phyloP scores from a whole-genome alignment of 2,329 filamentous ascomycete species.

The Coleophoma eucalyptorum region DNA sequence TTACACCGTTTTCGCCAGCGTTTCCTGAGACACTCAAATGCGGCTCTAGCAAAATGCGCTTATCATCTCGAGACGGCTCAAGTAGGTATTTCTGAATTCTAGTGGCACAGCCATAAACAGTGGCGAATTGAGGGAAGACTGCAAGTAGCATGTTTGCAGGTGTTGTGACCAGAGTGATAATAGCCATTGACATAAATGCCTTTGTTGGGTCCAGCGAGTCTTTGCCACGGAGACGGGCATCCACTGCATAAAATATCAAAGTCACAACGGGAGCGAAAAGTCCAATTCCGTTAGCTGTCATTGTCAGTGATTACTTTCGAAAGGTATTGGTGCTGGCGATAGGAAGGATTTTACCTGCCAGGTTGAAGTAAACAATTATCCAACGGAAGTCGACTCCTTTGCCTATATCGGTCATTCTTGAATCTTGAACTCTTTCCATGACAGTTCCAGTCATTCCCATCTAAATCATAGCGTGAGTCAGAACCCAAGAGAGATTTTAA shows the following conservation, averaged over 20 bases:
- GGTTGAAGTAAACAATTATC: slow-evolving; percentile 33
- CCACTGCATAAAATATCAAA: slow-evolving; percentile 12
- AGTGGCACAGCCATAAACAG: background rate
- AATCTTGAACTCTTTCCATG: background rate
- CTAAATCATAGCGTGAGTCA: background rate
- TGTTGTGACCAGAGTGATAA: slow-evolving; percentile 16
- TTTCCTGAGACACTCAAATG: background rate
- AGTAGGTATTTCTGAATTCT: slow-evolving; percentile 1
- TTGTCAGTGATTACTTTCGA: background rate
- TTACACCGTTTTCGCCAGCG: background rate
- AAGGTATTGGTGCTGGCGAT: background rate
- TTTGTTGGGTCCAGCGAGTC: slow-evolving; percentile 11
- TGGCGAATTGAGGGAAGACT: slow-evolving; percentile 5
- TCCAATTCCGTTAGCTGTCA: slow-evolving; percentile 17
- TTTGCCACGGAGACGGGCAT: slow-evolving; percentile 5
- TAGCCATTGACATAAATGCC: slow-evolving; percentile 15
- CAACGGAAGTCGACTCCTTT: slow-evolving; percentile 12
- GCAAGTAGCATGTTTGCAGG: slow-evolving; percentile 19
- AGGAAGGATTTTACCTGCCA: slow-evolving; percentile 27
- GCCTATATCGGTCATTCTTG: background rate
- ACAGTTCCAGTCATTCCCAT: slow-evolving; percentile 1
- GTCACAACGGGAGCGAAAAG: slow-evolving; percentile 19
- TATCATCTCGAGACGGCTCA: slow-evolving; percentile 1
- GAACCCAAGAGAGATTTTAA: background rate
- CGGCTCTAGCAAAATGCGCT: background rate